Evolutionary conservation across 805 yeast genomes (phyloP).

Genomic region (Isabelozyma rhagii): DNA sequence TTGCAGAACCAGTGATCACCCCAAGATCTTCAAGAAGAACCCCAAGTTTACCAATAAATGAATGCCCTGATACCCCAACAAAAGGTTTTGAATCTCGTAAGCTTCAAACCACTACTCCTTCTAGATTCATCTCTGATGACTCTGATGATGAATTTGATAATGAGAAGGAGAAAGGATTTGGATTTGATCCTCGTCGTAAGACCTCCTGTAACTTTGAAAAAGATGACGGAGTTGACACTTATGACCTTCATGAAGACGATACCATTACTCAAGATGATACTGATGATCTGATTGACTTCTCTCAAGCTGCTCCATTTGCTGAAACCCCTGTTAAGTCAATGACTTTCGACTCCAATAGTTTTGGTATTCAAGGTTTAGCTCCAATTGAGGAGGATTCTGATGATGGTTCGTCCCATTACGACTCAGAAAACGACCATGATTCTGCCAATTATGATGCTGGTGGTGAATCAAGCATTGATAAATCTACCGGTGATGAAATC

Average conservation of each 20-base stretch:
- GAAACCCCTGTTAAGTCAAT: slow-evolving; percentile 1
- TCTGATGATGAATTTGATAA: slow-evolving; percentile 15
- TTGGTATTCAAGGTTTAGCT: slow-evolving; percentile 30
- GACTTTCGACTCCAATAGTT: slow-evolving; percentile 21
- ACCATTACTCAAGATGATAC: background rate
- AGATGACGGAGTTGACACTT: background rate
- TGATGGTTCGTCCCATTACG: slow-evolving; percentile 32
- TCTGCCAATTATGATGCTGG: slow-evolving; percentile 12
- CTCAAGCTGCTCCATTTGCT: background rate
- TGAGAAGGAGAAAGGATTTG: slow-evolving; percentile 9
- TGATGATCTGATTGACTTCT: slow-evolving; percentile 1
- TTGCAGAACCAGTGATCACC: slow-evolving; percentile 18
- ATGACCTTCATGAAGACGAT: background rate
- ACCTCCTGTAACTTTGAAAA: background rate
- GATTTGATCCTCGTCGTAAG: slow-evolving; percentile 19
- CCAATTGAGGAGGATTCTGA: slow-evolving; percentile 37
- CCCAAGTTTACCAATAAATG: background rate
- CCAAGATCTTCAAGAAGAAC: slow-evolving; percentile 24
- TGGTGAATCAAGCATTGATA: slow-evolving; percentile 9
- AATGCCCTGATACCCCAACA: slow-evolving; percentile 2
- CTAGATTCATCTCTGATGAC: slow-evolving; percentile 10
- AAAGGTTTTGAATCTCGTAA: slow-evolving; percentile 3
- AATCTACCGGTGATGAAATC: slow-evolving; percentile 12
- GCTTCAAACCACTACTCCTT: slow-evolving; percentile 4
- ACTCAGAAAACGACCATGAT: slow-evolving; percentile 18